These are phyloP conservation scores for Neurospora sp. DNA, from an alignment of 495 filamentous ascomycete genomes.

Conservation along the genomic window DNA sequence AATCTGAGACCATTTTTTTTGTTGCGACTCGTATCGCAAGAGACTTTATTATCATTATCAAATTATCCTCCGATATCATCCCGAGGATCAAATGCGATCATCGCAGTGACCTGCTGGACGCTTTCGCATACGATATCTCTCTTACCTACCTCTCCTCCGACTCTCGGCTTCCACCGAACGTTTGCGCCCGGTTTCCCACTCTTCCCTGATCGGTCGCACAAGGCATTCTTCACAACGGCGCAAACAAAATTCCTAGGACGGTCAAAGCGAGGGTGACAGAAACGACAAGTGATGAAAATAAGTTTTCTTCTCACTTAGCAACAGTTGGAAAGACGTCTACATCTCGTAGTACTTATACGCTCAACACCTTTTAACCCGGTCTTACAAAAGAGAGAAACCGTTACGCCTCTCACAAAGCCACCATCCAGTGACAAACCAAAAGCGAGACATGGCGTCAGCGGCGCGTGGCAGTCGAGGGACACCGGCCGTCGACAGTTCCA, in stretches of 20 bases:
- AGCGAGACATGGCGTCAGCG: neutral
- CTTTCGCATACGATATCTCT: neutral
- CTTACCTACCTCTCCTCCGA: neutral
- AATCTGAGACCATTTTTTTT: neutral
- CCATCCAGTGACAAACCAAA: neutral
- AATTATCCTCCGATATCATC: neutral
- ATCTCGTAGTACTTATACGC: neutral
- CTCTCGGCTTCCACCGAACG: neutral
- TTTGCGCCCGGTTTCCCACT: neutral
- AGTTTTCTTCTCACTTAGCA: neutral
- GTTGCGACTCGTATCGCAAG: neutral
- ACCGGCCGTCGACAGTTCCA: neutral
- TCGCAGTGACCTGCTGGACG: neutral
- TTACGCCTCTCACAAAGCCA: neutral
- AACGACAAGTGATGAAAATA: neutral
- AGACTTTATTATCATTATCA: neutral
- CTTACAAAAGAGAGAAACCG: neutral
- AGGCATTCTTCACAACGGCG: neutral
- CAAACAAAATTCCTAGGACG: neutral
- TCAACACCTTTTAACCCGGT: neutral
- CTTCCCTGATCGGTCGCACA: neutral
- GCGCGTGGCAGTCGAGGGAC: neutral
- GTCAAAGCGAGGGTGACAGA: neutral
- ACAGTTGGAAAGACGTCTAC: neutral
- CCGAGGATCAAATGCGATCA: neutral